Evolutionary conservation across 768 basidiomycete genomes (phyloP), one percentile per base, ranked within the genome.

Genomic region (Botryobasidium botryosum): DNA sequence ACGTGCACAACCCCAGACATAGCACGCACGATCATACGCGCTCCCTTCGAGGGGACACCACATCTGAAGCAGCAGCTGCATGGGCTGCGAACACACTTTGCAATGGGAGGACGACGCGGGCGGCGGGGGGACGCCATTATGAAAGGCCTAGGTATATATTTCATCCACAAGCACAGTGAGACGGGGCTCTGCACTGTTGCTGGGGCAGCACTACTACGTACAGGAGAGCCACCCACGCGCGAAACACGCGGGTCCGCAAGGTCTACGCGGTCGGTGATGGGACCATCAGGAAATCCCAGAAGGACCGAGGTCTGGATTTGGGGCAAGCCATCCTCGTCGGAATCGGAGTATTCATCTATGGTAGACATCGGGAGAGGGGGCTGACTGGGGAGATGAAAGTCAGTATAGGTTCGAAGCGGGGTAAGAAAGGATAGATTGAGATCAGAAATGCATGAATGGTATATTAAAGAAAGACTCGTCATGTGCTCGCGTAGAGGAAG

Each of bases 391-490:
- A 42, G 24, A n/a, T 15, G 7, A 15, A 43, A 13, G 41, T 47
- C 5, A 44, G 7, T 4, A 21, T 23, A 23, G 25, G 36, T 35
- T 20, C 44, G 24, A 15, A 17, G 20, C 6, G 13, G 13, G 12
- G 51, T 45, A 27, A 35, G 46, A 51, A 50, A 53, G 40, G 53
- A 45, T 47, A 46, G 48, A 51, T 56, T 44, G 57, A 54, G 55
- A 63, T 86, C 85, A 87, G 85, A 65, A 68, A 78, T 68, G 83
- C 85, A 87, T 88, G 85, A 88, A 88, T 87, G 83, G 84, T 80
- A 80, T 65, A 67, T 56, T 57, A 61, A 64, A 61, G 58, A 62
- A 60, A 48, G 66, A 64, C 54, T 85, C 82, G 72, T 84, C 83
- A 79, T 56, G 50, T 31, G 27, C 45, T 37, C 47, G 23, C 24